Base-by-base conservation (phyloP, 2,329 filamentous ascomycete species). In the Apiospora saccharicola region DNA sequence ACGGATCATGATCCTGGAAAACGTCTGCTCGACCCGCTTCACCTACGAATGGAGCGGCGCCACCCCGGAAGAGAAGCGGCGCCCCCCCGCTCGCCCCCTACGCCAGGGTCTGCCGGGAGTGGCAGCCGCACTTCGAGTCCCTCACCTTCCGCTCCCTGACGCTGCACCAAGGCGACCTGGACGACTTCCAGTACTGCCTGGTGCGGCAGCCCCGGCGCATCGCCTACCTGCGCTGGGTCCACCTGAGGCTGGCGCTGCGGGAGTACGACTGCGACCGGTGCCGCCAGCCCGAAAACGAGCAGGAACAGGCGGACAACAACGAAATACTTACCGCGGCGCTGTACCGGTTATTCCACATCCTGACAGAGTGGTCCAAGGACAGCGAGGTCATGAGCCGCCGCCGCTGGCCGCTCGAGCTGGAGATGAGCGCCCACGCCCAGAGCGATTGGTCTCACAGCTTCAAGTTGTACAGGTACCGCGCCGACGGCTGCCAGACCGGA, bases 91-190 rank as follows among this genome's bases (percentile, higher is more conserved):
- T 37, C 2, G 53, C 64, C 43, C 37, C 64, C n/a, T 68, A 16
- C 24, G 64, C 64, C 12, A 3, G 22, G 4, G 64, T 44, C 64
- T 44, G 37, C 16, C 37, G 24, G 2, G 64, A 68, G 4, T 68
- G 64, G 64, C 64, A 68, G 37, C 12, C 3, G 22, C 24, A 44
- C 43, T 68, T 68, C 64, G 64, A 68, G n/a, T 2, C n/a, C n/a
- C 7, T 46, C 64, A 30, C 41, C 12, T 68, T 44, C 37, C 8
- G 19, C 37, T 26, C 22, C 43, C 64, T 44, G 24, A 26, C 24
- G 4, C 64, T 26, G 14, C 10, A 26, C 22, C 64, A 44, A 5
- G 12, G 10, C 43, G 64, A 68, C 64, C n/a, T 68, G 4, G 37
- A 26, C n/a, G 7, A 14, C 0, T 26, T 68, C 37, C 22, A 12